These are phyloP conservation scores for Hypoxylon intermedium DNA, from an alignment of 495 filamentous ascomycete species.

Conservation along the genomic window DNA sequence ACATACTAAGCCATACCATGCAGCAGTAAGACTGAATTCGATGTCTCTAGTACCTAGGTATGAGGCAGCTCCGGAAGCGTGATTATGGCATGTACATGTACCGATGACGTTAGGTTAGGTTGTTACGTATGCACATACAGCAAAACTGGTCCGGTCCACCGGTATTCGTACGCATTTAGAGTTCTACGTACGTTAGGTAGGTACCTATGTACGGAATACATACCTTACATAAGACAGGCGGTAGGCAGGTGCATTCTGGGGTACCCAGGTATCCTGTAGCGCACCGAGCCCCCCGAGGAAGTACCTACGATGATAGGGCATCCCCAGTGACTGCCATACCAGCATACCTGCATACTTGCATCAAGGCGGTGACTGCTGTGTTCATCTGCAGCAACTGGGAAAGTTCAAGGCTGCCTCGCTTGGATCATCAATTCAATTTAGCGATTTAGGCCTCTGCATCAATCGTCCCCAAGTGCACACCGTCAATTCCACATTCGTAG, in stretches of 20 bases:
- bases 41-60: neutral
- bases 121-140: neutral
- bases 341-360: too few relatives aligned
- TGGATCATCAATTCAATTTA: conserved; percentile 19
- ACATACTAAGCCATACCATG: too few relatives aligned
- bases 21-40: conserved; percentile 9
- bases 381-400: neutral
- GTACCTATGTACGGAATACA: neutral
- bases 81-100: too few relatives aligned
- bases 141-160: neutral
- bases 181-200: neutral
- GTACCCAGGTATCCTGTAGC: too few relatives aligned
- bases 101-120: neutral
- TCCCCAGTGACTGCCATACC: too few relatives aligned
- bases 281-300: neutral
- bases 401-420: conserved; percentile 26
- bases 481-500: too few relatives aligned
- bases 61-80: conserved; percentile 8
- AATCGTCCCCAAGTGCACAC: conserved; percentile 26
- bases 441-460: conserved; percentile 15
- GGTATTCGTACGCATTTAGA: neutral
- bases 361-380: too few relatives aligned
- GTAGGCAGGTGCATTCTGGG: too few relatives aligned
- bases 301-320: neutral
- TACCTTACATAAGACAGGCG: neutral